A percentile compares a stretch with the other conserved stretches of the same genome.
Evolutionary conservation across 2,329 filamentous ascomycete genomes (phyloP).

Genomic region (Juglanconis juglandina): DNA sequence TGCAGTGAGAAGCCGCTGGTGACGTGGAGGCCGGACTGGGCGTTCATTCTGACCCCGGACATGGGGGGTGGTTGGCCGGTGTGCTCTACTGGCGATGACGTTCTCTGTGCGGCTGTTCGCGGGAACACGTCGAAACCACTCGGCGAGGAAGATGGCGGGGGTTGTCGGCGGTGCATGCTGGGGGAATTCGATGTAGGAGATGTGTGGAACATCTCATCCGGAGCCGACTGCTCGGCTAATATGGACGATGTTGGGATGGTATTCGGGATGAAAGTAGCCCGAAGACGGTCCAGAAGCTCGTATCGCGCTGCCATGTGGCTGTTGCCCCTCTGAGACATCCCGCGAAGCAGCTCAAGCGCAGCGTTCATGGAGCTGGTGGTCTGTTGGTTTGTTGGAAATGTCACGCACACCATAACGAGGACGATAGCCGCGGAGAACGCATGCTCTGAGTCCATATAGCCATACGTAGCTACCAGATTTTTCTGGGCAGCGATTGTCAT

Average conservation of each 20-base stretch:
- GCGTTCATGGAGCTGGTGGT: conserved; percentile 43
- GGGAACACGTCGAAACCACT: neutral
- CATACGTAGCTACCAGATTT: conserved; percentile 52
- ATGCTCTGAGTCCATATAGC: conserved; percentile 56
- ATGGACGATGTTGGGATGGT: neutral
- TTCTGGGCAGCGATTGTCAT: conserved; percentile 47
- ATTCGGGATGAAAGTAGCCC: conserved; percentile 24
- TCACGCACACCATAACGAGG: conserved; percentile 52
- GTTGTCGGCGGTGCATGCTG: too few relatives aligned
- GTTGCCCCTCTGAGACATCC: conserved; percentile 52
- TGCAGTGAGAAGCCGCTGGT: neutral
- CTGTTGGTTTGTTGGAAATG: conserved; percentile 43
- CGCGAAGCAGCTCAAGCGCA: conserved; percentile 42
- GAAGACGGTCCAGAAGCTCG: conserved; percentile 29
- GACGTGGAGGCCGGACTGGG: neutral
- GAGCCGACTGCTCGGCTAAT: neutral
- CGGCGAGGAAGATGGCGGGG: neutral
- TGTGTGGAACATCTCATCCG: neutral
- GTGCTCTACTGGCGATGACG: neutral
- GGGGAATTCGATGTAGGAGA: neutral
- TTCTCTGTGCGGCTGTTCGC: neutral
- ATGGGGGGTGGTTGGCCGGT: neutral
- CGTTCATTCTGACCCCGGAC: neutral
- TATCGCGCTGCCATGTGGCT: conserved; percentile 40
- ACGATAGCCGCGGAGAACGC: conserved; percentile 52